Percentiles rank a stretch among this genome's conserved stretches.
phyloP scores from a whole-genome alignment of 495 filamentous ascomycete genomes.

The Hypoxylon cercidicola region DNA sequence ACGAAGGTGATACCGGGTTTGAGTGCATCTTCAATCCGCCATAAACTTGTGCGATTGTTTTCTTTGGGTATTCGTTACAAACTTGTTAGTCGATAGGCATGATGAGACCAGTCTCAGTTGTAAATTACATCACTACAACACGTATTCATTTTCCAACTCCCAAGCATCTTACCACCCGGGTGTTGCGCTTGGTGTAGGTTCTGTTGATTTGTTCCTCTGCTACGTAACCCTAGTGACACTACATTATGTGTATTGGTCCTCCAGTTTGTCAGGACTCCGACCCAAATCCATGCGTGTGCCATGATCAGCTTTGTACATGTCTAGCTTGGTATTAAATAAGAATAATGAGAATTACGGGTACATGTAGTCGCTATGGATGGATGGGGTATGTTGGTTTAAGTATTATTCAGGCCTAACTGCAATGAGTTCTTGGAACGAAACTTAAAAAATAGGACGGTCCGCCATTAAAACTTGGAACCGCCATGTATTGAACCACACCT shows the following conservation, averaged over 20 bases:
- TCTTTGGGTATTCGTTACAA: conserved; percentile 34
- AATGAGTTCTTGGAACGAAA: too few relatives aligned
- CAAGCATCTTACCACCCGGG: conserved; percentile 11
- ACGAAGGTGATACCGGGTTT: conserved; percentile 24
- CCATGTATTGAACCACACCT: too few relatives aligned
- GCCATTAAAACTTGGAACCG: too few relatives aligned
- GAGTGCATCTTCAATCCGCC: conserved; percentile 25
- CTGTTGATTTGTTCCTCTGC: not conserved
- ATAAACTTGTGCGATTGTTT: conserved; percentile 6
- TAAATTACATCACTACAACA: conserved; percentile 35
- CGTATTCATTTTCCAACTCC: conserved; percentile 21
- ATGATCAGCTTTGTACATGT: too few relatives aligned
- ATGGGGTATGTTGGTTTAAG: too few relatives aligned
- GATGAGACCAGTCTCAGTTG: conserved; percentile 33
- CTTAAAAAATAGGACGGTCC: too few relatives aligned
- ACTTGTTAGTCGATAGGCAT: conserved; percentile 28
- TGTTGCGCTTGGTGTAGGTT: not conserved
- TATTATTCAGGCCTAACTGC: too few relatives aligned
- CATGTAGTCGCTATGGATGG: too few relatives aligned
- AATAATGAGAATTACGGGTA: too few relatives aligned
- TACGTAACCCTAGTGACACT: not conserved
- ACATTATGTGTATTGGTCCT: not conserved
- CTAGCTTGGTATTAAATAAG: too few relatives aligned
- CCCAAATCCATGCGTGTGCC: not conserved
- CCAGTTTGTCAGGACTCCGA: not conserved